Evolutionary conservation across 352 stramenopile genomes (phyloP).

Genomic region (Pythium insidiosum): DNA sequence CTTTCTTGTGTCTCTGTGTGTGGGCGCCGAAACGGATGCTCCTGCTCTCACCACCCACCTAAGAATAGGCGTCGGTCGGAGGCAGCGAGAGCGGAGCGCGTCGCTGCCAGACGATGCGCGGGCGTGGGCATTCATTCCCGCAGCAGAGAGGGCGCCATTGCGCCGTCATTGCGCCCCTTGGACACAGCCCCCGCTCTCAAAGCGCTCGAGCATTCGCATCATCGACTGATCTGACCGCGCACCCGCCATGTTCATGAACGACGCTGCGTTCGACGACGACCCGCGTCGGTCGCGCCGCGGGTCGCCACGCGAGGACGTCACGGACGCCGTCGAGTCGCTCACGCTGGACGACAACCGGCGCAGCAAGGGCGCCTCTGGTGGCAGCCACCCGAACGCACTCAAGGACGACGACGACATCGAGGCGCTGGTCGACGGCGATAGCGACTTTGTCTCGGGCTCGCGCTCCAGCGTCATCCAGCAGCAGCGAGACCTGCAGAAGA

Average conservation of each 20-base stretch:
- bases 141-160: too few relatives aligned
- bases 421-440: conserved; percentile 29
- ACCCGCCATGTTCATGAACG: conserved; percentile 88
- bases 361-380: neutral
- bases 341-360: conserved; percentile 38
- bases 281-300: conserved; percentile 8
- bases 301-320: conserved; percentile 26
- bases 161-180: too few relatives aligned
- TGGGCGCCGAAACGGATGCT: too few relatives aligned
- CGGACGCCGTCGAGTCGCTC: conserved; percentile 58
- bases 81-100: too few relatives aligned
- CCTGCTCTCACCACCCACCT: too few relatives aligned
- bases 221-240: too few relatives aligned
- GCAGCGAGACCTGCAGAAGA: conserved; percentile 81
- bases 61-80: too few relatives aligned
- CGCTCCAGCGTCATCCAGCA: conserved; percentile 78
- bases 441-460: conserved; percentile 51
- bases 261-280: conserved; percentile 69
- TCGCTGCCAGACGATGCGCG: too few relatives aligned
- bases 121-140: too few relatives aligned
- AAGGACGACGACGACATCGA: conserved; percentile 78
- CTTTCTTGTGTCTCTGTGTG: too few relatives aligned
- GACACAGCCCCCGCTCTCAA: too few relatives aligned
- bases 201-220: neutral
- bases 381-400: conserved; percentile 59